Evolutionary conservation across 2,329 filamentous ascomycete species (phyloP).

Genomic region (Penicillium sp.): DNA sequence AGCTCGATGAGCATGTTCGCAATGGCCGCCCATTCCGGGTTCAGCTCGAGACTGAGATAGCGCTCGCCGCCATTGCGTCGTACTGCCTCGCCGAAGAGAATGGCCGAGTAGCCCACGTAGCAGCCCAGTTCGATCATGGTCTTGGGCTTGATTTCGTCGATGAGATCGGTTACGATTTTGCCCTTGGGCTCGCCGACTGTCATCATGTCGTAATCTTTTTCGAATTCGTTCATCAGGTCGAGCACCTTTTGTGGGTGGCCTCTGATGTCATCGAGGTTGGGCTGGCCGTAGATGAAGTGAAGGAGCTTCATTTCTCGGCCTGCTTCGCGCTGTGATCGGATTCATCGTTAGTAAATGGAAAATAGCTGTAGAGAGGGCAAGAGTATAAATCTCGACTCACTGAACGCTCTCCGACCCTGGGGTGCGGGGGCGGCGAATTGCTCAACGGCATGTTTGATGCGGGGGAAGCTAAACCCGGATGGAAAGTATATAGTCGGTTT

Average conservation of each 20-base stretch:
- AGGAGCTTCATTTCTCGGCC: constrained; percentile 76
- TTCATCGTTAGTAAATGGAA: not conserved
- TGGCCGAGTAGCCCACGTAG: constrained; percentile 81
- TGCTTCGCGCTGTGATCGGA: constrained; percentile 57
- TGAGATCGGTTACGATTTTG: constrained; percentile 71
- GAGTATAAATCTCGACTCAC: constrained; percentile 14
- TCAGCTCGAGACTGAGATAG: constrained; percentile 76
- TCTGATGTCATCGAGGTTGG: constrained; percentile 67
- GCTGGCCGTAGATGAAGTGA: constrained; percentile 69
- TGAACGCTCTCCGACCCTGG: constrained; percentile 17
- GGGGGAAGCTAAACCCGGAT: not conserved
- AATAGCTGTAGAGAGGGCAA: not conserved
- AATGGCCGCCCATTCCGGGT: constrained; percentile 74
- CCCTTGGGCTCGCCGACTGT: constrained; percentile 80
- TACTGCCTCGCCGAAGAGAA: constrained; percentile 73
- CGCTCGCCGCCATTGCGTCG: constrained; percentile 66
- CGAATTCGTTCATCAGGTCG: constrained; percentile 73
- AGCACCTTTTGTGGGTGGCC: constrained; percentile 69
- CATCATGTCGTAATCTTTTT: constrained; percentile 73
- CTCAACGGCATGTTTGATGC: constrained; percentile 17
- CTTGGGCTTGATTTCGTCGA: constrained; percentile 68
- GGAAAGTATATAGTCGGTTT: not conserved
- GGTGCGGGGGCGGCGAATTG: constrained; percentile 16
- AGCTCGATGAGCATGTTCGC: constrained; percentile 73
- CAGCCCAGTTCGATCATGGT: constrained; percentile 80